phyloP scores from a whole-genome alignment of 2,329 filamentous ascomycete genomes.

The Xylaria sp. region DNA sequence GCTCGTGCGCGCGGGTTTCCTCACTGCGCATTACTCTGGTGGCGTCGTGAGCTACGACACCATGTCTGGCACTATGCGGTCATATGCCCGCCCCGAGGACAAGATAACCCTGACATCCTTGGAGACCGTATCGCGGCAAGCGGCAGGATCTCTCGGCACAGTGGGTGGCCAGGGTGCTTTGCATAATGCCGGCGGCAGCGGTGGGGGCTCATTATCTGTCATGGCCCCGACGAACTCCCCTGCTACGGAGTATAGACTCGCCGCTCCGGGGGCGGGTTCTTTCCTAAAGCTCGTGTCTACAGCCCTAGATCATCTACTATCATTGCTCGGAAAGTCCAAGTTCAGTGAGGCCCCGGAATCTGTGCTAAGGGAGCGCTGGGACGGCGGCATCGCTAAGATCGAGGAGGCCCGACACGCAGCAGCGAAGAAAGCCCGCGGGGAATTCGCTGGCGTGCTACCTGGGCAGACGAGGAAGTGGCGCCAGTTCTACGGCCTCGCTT shows the following conservation, averaged over 20 bases:
- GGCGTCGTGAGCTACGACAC: conserved; percentile 49
- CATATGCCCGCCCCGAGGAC: conserved; percentile 62
- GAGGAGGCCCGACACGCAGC: conserved; percentile 55
- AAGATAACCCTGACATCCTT: conserved; percentile 68
- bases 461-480: conserved; percentile 76
- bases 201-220: conserved; percentile 54
- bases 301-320: conserved; percentile 69
- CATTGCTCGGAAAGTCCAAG: conserved; percentile 66
- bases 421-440: conserved; percentile 62
- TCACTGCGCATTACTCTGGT: conserved; percentile 62
- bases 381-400: conserved; percentile 67
- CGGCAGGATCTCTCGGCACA: conserved; percentile 74
- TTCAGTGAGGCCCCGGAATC: conserved; percentile 71
- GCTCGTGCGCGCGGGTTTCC: conserved; percentile 73
- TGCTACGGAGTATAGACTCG: conserved; percentile 62
- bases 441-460: conserved; percentile 66
- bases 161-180: conserved; percentile 75
- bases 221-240: conserved; percentile 56
- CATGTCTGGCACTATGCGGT: conserved; percentile 49
- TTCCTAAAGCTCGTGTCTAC: conserved; percentile 73
- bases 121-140: conserved; percentile 69
- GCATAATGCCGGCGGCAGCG: conserved; percentile 69
- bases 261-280: conserved; percentile 73
- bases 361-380: conserved; percentile 74
- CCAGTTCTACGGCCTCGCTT: conserved; percentile 73